Conservation (phyloP, 2,329 filamentous ascomycete species). For the Talaromyces albobiverticillius region DNA sequence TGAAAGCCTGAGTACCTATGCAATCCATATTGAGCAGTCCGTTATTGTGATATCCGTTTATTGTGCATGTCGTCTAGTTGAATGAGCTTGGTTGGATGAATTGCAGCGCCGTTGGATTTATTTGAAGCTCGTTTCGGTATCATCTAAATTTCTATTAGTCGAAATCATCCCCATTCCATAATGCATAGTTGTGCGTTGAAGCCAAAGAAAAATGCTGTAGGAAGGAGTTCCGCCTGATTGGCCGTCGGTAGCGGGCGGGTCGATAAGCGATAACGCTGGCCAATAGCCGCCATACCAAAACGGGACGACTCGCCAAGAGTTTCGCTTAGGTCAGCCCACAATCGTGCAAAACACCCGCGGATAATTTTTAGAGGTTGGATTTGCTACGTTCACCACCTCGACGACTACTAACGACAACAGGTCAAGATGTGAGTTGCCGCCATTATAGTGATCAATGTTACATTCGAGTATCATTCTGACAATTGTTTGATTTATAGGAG, state of each 20-base stretch:
- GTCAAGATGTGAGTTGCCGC: constrained; percentile 45
- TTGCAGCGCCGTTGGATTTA: too few species aligned
- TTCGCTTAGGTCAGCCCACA: constrained; percentile 46
- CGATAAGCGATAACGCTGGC: constrained; percentile 2
- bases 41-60: too few species aligned
- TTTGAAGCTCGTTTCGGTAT: too few species aligned
- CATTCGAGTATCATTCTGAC: constrained; percentile 23
- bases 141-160: too few species aligned
- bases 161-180: too few species aligned
- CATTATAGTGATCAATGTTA: background rate
- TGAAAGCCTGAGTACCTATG: too few species aligned
- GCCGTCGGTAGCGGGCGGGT: background rate
- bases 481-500: constrained; percentile 35
- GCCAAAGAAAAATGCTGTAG: too few species aligned
- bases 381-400: constrained; percentile 41
- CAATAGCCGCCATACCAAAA: constrained; percentile 9
- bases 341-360: constrained; percentile 38
- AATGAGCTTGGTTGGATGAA: too few species aligned
- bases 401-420: constrained; percentile 49
- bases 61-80: too few species aligned
- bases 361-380: constrained; percentile 36
- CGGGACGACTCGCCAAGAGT: constrained; percentile 21
- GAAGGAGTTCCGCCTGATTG: background rate
- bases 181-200: too few species aligned
- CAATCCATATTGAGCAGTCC: too few species aligned